Evolutionary conservation across 208 protist genomes (phyloP).

Genomic region (Leishmania arabica): DNA sequence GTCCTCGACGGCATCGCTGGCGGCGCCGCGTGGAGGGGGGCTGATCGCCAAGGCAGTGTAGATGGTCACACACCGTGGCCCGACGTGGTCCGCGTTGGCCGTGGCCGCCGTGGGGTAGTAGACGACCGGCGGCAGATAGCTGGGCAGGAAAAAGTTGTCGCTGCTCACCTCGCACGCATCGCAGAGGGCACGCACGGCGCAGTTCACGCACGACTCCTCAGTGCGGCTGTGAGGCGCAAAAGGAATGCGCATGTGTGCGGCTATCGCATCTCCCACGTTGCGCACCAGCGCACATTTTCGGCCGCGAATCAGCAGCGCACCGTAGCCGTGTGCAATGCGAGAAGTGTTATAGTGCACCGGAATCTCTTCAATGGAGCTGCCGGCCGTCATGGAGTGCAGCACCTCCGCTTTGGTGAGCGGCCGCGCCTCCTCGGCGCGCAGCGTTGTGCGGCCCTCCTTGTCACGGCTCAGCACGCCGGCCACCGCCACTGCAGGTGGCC

Average conservation of each 20-base stretch:
- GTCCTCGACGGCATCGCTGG: constrained; percentile 64
- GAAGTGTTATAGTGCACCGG: constrained; percentile 64
- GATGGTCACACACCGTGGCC: constrained; percentile 49
- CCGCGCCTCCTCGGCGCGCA: constrained; percentile 43
- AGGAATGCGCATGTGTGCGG: constrained; percentile 43
- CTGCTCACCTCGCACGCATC: constrained; percentile 79
- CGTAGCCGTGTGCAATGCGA: constrained; percentile 57
- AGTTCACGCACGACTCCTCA: constrained; percentile 56
- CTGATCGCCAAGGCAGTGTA: constrained; percentile 63
- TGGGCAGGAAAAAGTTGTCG: constrained; percentile 82
- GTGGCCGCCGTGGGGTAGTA: constrained; percentile 38
- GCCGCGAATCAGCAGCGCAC: constrained; percentile 75
- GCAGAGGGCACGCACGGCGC: constrained; percentile 73
- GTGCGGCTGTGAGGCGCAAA: constrained; percentile 32
- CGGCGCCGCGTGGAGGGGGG: constrained; percentile 53
- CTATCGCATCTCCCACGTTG: neutral
- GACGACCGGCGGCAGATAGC: constrained; percentile 62
- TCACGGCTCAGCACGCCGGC: constrained; percentile 46
- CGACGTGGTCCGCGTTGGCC: neutral
- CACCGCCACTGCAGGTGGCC: constrained; percentile 32
- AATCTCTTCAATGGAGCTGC: constrained; percentile 46
- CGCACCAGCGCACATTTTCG: constrained; percentile 85
- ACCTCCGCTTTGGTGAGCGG: constrained; percentile 58
- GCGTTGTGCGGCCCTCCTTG: constrained; percentile 44
- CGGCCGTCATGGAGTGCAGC: constrained; percentile 63